Conservation (phyloP, 176 grass and related monocot species). For the Themeda triandra region DNA sequence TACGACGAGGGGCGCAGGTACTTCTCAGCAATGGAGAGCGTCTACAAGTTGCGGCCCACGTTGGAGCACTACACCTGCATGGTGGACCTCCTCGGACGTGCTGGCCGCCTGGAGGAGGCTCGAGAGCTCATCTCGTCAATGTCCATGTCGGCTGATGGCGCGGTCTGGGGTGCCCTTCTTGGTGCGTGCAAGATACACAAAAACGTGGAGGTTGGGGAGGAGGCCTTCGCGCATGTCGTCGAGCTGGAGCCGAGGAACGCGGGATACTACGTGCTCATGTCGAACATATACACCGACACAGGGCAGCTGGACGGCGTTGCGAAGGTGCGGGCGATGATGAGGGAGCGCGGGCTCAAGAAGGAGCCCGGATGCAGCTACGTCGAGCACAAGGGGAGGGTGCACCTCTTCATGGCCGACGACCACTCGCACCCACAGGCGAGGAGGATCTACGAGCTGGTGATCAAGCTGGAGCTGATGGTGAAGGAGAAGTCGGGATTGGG, state of each 20-base stretch:
- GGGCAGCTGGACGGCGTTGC: conserved; percentile 38
- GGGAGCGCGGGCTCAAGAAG: conserved; percentile 55
- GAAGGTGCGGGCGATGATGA: conserved; percentile 58
- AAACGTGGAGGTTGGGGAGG: conserved; percentile 43
- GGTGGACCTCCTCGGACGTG: conserved; percentile 69
- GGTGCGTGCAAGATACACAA: conserved; percentile 81
- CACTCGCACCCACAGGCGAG: conserved; percentile 60
- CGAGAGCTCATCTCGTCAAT: conserved; percentile 53
- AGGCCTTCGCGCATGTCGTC: conserved; percentile 47
- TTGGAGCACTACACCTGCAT: conserved; percentile 70
- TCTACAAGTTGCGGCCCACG: conserved; percentile 23
- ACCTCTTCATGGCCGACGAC: conserved; percentile 82
- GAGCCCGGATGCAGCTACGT: conserved; percentile 71
- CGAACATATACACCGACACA: conserved; percentile 57
- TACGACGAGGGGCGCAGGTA: conserved; percentile 47
- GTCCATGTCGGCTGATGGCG: conserved; percentile 50
- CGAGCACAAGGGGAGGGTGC: conserved; percentile 49
- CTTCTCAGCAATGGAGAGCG: conserved; percentile 44
- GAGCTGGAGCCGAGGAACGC: conserved; percentile 51
- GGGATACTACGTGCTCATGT: conserved; percentile 71
- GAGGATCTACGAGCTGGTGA: conserved; percentile 52
- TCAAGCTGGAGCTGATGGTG: conserved; percentile 47
- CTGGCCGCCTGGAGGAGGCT: conserved; percentile 47
- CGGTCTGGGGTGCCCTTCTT: conserved; percentile 70
- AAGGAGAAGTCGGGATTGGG: conserved; percentile 5